Conservation (phyloP, 805 yeast species). For the Lipomyces spencermartinsiae region DNA sequence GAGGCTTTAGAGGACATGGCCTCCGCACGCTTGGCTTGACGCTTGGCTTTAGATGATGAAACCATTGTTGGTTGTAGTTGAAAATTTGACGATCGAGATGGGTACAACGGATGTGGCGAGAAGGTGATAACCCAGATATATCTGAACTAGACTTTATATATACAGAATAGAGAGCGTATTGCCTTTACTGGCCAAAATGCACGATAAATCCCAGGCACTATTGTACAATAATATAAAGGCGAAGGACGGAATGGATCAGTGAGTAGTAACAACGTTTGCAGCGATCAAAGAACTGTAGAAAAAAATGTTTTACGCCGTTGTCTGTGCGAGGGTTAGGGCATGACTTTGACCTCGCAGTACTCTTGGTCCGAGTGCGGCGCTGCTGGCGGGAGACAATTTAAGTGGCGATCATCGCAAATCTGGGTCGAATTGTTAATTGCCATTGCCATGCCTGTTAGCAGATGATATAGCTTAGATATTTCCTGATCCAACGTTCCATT, state of each 20-base stretch:
- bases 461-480: no score
- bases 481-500: no score
- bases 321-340: no score
- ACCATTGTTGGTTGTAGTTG: slow-evolving; percentile 41
- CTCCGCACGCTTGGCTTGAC: slow-evolving; percentile 95
- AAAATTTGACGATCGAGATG: not conserved
- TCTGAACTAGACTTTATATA: not conserved
- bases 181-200: not conserved
- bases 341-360: no score
- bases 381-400: no score
- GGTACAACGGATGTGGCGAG: not conserved
- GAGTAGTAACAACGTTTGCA: not conserved
- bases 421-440: no score
- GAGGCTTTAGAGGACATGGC: slow-evolving; percentile 57
- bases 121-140: not conserved
- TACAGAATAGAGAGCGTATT: not conserved
- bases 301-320: not conserved
- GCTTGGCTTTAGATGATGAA: slow-evolving; percentile 95
- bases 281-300: not conserved
- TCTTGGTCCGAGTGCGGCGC: no score
- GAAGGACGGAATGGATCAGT: not conserved
- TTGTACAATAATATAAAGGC: not conserved
- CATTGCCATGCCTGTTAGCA: no score
- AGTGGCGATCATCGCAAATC: no score
- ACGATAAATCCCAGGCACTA: not conserved